These are phyloP conservation scores for Chloranthus sessilifolius DNA, from an alignment of 164 flowering plant species.

Conservation along the genomic window DNA sequence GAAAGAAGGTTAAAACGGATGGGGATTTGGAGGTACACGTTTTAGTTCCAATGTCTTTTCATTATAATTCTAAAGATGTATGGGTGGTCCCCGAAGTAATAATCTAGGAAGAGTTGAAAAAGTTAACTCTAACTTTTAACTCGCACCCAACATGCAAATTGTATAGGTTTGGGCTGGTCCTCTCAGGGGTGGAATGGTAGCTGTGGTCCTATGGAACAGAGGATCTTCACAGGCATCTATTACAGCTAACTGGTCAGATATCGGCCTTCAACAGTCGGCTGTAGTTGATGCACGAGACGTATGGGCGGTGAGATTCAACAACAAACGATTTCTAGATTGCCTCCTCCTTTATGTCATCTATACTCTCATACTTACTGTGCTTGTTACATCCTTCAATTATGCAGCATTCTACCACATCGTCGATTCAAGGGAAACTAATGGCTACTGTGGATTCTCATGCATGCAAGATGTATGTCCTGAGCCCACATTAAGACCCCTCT, in stretches of 20 bases:
- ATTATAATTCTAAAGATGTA: too few relatives aligned
- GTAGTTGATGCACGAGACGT: conserved; percentile 47
- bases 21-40: conserved; percentile 61
- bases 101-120: too few relatives aligned
- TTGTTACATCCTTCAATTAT: neutral
- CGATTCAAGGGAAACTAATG: conserved; percentile 2
- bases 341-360: too few relatives aligned
- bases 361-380: neutral
- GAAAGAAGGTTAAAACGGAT: conserved; percentile 53
- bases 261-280: conserved; percentile 38
- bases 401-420: conserved; percentile 6
- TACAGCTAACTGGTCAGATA: conserved; percentile 50
- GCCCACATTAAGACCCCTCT: neutral
- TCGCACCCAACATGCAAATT: neutral
- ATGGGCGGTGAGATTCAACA: conserved; percentile 50
- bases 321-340: too few relatives aligned
- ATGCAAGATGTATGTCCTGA: conserved; percentile 14
- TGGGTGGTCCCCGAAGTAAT: too few relatives aligned
- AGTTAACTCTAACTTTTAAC: too few relatives aligned
- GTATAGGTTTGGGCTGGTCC: conserved; percentile 81
- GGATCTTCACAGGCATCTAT: conserved; percentile 41
- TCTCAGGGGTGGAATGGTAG: conserved; percentile 37
- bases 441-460: conserved; percentile 9
- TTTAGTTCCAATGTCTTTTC: too few relatives aligned
- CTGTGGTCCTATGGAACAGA: conserved; percentile 62